These are phyloP conservation scores for Umbellularia californica DNA, from an alignment of 164 flowering plant genomes.

Conservation along the genomic window DNA sequence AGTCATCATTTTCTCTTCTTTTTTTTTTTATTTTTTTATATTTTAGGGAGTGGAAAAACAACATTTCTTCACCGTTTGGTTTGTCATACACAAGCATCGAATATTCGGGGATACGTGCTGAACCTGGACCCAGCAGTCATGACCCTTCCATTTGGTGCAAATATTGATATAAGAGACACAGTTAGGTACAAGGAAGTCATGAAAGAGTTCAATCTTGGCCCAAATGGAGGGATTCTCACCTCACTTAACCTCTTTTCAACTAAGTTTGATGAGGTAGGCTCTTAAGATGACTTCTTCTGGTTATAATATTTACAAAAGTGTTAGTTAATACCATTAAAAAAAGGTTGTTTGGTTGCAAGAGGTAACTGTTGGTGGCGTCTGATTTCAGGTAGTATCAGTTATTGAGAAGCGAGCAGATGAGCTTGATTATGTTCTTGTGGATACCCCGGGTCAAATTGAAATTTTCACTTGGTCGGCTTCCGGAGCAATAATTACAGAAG, in stretches of 20 bases:
- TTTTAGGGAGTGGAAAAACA: conserved; percentile 89
- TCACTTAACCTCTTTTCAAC: conserved; percentile 91
- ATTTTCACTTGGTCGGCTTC: conserved; percentile 99
- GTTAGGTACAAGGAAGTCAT: conserved; percentile 92
- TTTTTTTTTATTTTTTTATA: not conserved
- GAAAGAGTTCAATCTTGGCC: conserved; percentile 96
- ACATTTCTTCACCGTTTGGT: conserved; percentile 84
- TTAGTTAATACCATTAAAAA: not conserved
- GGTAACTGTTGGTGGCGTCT: not conserved
- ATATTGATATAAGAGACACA: conserved; percentile 95
- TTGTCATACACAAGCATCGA: conserved; percentile 65
- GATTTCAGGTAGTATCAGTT: conserved; percentile 64
- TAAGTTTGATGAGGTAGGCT: conserved; percentile 85
- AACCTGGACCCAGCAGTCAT: conserved; percentile 93
- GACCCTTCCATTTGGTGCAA: conserved; percentile 89
- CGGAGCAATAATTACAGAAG: conserved; percentile 93
- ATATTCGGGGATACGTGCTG: conserved; percentile 71
- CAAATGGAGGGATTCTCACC: conserved; percentile 93
- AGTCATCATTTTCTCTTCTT: not conserved
- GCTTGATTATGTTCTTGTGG: conserved; percentile 95
- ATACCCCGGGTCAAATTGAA: conserved; percentile 98
- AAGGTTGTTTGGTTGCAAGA: not conserved
- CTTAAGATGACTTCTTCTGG: not conserved
- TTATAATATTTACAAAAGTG: not conserved
- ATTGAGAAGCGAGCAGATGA: conserved; percentile 91